Evolutionary conservation across 192 early-diverging fungal species (phyloP).

Genomic region (Gorgonomyces haynaldii): DNA sequence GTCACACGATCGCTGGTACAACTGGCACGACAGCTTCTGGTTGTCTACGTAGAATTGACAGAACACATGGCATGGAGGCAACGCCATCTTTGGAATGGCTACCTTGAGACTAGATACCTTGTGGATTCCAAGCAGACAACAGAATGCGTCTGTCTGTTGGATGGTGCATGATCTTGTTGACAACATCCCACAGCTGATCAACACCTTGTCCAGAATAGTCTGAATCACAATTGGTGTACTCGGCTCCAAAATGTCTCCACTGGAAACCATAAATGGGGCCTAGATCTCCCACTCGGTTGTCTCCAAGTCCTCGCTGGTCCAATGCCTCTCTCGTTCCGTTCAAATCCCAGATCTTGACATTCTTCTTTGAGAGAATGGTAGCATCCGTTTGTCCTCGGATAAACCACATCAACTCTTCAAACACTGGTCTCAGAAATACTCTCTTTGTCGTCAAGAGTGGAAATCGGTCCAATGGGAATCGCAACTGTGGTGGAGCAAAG

Average conservation of each 20-base stretch:
- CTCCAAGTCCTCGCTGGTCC: slow-evolving; percentile 64
- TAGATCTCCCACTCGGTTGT: slow-evolving; percentile 76
- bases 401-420: slow-evolving; percentile 95
- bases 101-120: slow-evolving; percentile 37
- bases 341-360: slow-evolving; percentile 44
- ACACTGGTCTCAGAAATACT: slow-evolving; percentile 79
- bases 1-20: slow-evolving; percentile 92
- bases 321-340: slow-evolving; percentile 86
- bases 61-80: slow-evolving; percentile 96
- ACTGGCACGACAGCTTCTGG: slow-evolving; percentile 69
- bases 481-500: slow-evolving; percentile 72
- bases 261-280: slow-evolving; percentile 88
- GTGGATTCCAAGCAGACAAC: slow-evolving; percentile 94
- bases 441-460: slow-evolving; percentile 94
- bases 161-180: slow-evolving; percentile 69
- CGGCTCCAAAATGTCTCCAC: slow-evolving; percentile 97
- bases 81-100: slow-evolving; percentile 57
- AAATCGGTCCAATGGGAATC: slow-evolving; percentile 70
- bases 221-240: slow-evolving; percentile 66
- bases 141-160: slow-evolving; percentile 89
- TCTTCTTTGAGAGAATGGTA: slow-evolving; percentile 58
- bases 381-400: slow-evolving; percentile 80
- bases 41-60: slow-evolving; percentile 87
- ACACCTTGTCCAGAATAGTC: slow-evolving; percentile 88
- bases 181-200: slow-evolving; percentile 82